These are phyloP conservation scores for Lablab purpureus DNA, from an alignment of 306 rosid genomes.

Conservation along the genomic window DNA sequence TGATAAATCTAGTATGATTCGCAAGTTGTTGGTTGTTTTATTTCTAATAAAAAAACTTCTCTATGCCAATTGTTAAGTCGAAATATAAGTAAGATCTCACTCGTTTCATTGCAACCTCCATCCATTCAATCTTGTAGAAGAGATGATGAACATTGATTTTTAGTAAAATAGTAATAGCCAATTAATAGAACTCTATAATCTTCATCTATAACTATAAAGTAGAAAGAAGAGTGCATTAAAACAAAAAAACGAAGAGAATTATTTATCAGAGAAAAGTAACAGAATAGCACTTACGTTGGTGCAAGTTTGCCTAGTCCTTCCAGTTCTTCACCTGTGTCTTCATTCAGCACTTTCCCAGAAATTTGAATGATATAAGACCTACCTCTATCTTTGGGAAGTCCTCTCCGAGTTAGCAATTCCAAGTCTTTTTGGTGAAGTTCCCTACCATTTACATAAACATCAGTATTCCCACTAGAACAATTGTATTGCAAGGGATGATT, in stretches of 20 bases:
- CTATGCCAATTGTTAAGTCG: constrained; percentile 17
- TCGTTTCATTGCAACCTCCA: not conserved
- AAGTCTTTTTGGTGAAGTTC: constrained; percentile 88
- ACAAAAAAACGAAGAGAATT: not conserved
- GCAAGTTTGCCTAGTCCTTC: constrained; percentile 98
- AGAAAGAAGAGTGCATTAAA: constrained; percentile 11
- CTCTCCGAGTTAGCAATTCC: constrained; percentile 81
- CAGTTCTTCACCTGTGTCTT: constrained; percentile 87
- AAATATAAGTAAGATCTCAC: too few relatives aligned
- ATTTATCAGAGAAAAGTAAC: constrained; percentile 9
- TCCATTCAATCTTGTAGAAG: not conserved
- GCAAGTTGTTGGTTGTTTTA: not conserved
- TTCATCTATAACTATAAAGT: constrained; percentile 27
- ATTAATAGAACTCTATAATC: too few relatives aligned
- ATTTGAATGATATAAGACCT: constrained; percentile 87
- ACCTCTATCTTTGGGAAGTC: constrained; percentile 76
- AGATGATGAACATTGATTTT: not conserved
- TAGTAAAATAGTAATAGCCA: constrained; percentile 3
- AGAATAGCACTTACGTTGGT: constrained; percentile 75
- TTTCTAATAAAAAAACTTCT: constrained; percentile 5
- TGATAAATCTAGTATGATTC: not conserved
- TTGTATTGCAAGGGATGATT: constrained; percentile 80
- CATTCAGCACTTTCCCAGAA: constrained; percentile 90
- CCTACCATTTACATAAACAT: constrained; percentile 91
- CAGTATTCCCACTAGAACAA: constrained; percentile 82